Evolutionary conservation across 164 flowering plant genomes (phyloP).

Genomic region (Buxus sempervirens): DNA sequence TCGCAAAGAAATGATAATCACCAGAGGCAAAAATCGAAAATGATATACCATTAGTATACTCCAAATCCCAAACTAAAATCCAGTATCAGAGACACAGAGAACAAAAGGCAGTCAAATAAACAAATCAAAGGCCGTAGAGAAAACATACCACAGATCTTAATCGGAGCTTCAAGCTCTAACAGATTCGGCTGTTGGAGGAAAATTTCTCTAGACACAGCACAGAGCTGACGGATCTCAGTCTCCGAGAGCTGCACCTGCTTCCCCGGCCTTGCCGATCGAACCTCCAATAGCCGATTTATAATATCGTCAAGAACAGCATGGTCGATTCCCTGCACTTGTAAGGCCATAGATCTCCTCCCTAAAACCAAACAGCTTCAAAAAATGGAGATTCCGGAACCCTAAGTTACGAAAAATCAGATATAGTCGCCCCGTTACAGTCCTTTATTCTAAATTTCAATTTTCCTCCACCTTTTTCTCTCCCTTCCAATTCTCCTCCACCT

Average conservation of each 20-base stretch:
- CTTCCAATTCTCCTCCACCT: too few species aligned
- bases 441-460: too few species aligned
- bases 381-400: background rate
- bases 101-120: background rate
- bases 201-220: conserved; percentile 34
- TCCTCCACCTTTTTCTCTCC: too few species aligned
- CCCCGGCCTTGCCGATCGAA: conserved; percentile 38
- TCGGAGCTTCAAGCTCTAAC: conserved; percentile 56
- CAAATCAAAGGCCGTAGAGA: background rate
- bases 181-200: conserved; percentile 51
- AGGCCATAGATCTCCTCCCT: conserved; percentile 24
- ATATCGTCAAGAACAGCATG: conserved; percentile 45
- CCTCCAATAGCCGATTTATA: conserved; percentile 43
- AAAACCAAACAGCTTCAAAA: background rate
- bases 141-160: conserved; percentile 54
- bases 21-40: background rate
- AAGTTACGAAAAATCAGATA: too few species aligned
- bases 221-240: conserved; percentile 47
- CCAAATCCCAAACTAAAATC: background rate
- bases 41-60: too few species aligned
- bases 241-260: conserved; percentile 54
- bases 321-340: conserved; percentile 38
- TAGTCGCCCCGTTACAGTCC: too few species aligned
- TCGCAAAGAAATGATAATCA: background rate
- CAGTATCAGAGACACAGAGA: background rate